Evolutionary conservation across 805 yeast genomes (phyloP), one percentile per base, ranked within the genome.

Genomic region (Isabelozyma pseudorhagii): DNA sequence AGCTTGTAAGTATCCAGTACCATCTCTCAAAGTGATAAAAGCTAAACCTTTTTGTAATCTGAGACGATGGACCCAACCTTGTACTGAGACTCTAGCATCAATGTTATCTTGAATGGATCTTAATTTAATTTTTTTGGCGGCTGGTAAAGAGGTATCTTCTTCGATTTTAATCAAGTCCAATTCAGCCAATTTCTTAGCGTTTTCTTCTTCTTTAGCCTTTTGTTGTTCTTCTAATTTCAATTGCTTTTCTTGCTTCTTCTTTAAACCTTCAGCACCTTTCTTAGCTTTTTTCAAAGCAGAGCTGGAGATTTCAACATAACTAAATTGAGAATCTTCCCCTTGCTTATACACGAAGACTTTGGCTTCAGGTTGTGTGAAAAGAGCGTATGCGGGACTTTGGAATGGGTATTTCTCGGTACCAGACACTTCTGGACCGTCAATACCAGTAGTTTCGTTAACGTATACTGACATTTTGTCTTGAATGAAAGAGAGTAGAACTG

Each of bases 1-100:
- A 63, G 89, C 79, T 75, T 94, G 99, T 54, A 94, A 66, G 68
- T 64, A 91, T 2, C 98, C 98, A 38, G 93, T 77, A 60, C 99
- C 99, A 67, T 94, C 99, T 77, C 99, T 86, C 63, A 94, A 75
- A 40, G 96, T 94, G 50, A 96, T 67, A 67, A 94, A 94, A 14
- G 87, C 94, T 44, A 90, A 80, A 43, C 96, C 97, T 76, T 96
- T 94, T 71, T 94, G 98, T 42, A 83, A 60, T 70, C 99, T 85
- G 60, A 96, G 78, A 68, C 99, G 86, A 71, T 94, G 99, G 53
- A 94, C 79, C 99, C 99, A 94, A 54, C 99, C 99, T 56, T 83
- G 84, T 42, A 93, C 85, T 49, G 77, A 66, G 47, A 90, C 90
- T 69, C 99, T 83, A 54, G 74, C 58, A 50, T 83, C 94, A 40